A percentile compares a stretch with the other conserved stretches of the same genome.
These are phyloP conservation scores for Podospora pseudocomata DNA, from an alignment of 495 filamentous ascomycete genomes.

Conservation along the genomic window DNA sequence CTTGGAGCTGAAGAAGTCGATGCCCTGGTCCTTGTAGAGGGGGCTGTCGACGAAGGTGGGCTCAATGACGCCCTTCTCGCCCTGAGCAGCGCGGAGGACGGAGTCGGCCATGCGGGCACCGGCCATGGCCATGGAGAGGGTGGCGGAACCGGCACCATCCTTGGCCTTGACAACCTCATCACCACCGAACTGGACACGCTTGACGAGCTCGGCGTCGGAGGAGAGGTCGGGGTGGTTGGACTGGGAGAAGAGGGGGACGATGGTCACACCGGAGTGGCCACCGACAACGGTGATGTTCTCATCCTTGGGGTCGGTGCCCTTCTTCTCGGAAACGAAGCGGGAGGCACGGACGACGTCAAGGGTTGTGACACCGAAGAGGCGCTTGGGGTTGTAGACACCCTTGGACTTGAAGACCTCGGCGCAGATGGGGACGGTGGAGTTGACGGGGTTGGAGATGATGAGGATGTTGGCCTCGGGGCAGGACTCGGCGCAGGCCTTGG, in stretches of 20 bases:
- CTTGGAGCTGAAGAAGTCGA: slow-evolving; percentile 90
- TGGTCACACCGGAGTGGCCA: slow-evolving; percentile 95
- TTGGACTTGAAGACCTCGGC: slow-evolving; percentile 92
- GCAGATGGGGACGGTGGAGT: slow-evolving; percentile 96
- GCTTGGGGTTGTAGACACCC: slow-evolving; percentile 87
- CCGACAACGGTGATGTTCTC: slow-evolving; percentile 87
- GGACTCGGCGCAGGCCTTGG: slow-evolving; percentile 78
- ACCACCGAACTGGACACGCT: slow-evolving; percentile 96
- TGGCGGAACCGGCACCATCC: slow-evolving; percentile 91
- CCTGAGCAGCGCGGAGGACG: slow-evolving; percentile 85
- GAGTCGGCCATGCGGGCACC: slow-evolving; percentile 95
- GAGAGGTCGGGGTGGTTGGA: slow-evolving; percentile 73
- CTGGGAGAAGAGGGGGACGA: slow-evolving; percentile 95
- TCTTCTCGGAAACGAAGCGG: slow-evolving; percentile 87
- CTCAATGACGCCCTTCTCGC: slow-evolving; percentile 92
- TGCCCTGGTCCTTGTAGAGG: slow-evolving; percentile 93
- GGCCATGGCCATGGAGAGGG: slow-evolving; percentile 95
- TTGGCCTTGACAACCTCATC: slow-evolving; percentile 99
- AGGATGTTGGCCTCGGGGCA: slow-evolving; percentile 89
- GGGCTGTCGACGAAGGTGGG: slow-evolving; percentile 96
- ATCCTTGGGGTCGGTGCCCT: slow-evolving; percentile 75
- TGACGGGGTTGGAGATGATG: slow-evolving; percentile 98
- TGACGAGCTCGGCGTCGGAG: slow-evolving; percentile 80
- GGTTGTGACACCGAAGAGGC: slow-evolving; percentile 96
- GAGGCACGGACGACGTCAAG: slow-evolving; percentile 96